phyloP scores from a whole-genome alignment of 1,284 basidiomycete genomes.

The Naganishia albida region DNA sequence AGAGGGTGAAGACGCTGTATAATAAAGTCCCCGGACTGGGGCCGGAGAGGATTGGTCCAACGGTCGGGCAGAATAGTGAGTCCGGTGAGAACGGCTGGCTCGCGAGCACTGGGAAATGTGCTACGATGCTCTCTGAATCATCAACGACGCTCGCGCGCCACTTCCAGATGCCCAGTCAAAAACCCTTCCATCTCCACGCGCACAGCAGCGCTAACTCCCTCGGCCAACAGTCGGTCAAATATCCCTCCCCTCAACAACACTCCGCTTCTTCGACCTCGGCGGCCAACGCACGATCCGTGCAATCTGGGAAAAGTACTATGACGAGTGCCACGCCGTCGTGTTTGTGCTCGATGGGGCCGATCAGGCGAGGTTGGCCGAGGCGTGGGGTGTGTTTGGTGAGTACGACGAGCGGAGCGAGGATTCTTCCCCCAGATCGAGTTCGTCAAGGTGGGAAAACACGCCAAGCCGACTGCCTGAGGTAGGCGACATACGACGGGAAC shows the following conservation, averaged over 20 bases:
- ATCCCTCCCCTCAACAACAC: conserved; percentile 80
- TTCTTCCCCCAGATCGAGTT: too few relatives aligned
- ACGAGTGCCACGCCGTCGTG: conserved; percentile 89
- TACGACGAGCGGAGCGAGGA: conserved; percentile 27
- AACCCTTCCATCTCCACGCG: too few relatives aligned
- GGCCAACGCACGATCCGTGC: conserved; percentile 86
- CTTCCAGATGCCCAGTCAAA: too few relatives aligned
- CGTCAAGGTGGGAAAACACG: too few relatives aligned
- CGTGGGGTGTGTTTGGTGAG: conserved; percentile 92
- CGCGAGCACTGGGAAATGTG: too few relatives aligned
- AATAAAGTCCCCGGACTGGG: conserved; percentile 78
- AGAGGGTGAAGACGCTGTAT: conserved; percentile 89
- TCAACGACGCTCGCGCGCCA: too few relatives aligned
- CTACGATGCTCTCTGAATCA: too few relatives aligned
- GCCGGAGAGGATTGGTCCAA: conserved; percentile 87
- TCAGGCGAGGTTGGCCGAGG: conserved; percentile 77
- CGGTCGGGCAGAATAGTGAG: conserved; percentile 91
- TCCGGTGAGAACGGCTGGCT: too few relatives aligned
- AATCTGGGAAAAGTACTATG: conserved; percentile 91
- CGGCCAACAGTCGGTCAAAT: conserved; percentile 77
- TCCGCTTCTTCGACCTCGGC: conserved; percentile 92
- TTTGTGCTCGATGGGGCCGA: conserved; percentile 89
- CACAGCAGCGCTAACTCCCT: too few relatives aligned
- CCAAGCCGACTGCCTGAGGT: too few relatives aligned
- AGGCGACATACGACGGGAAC: too few relatives aligned